Conservation (phyloP, 306 rosid species). For the Ziziphus jujuba region DNA sequence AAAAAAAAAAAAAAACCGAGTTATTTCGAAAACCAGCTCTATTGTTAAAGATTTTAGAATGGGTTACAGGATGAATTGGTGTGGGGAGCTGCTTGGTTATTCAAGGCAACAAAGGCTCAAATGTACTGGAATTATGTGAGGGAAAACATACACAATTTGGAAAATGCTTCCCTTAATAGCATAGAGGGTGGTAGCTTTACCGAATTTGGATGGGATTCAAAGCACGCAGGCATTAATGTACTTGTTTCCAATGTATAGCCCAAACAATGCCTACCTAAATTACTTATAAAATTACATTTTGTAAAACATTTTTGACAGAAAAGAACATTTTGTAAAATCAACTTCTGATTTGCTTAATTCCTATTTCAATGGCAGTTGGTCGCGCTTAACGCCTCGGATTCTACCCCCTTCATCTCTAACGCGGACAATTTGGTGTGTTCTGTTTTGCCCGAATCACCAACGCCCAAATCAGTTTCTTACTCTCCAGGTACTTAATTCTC, state of each 20-base stretch:
- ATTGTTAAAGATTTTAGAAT: too few relatives aligned
- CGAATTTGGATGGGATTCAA: conserved; percentile 32
- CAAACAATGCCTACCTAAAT: background rate
- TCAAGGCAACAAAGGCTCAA: conserved; percentile 15
- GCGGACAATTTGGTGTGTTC: conserved; percentile 25
- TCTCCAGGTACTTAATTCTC: conserved; percentile 13
- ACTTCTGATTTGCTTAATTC: background rate
- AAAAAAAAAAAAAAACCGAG: too few relatives aligned
- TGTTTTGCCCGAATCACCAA: conserved; percentile 27
- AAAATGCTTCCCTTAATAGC: background rate
- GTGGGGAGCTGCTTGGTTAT: conserved; percentile 35
- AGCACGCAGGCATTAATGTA: conserved; percentile 26
- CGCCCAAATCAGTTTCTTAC: conserved; percentile 16
- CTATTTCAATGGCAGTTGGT: background rate
- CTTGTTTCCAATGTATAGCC: conserved; percentile 19
- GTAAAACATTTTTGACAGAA: background rate
- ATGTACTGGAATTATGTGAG: conserved; percentile 16
- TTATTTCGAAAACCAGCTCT: too few relatives aligned
- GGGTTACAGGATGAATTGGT: conserved; percentile 24
- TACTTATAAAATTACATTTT: too few relatives aligned
- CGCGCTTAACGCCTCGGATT: background rate
- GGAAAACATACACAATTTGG: conserved; percentile 7
- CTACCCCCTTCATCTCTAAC: conserved; percentile 8
- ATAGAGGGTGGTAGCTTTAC: conserved; percentile 18
- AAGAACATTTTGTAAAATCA: background rate